Evolutionary conservation across 2,329 filamentous ascomycete genomes (phyloP), one percentile per base, ranked within the genome.

Genomic region (Colletotrichum lupini): DNA sequence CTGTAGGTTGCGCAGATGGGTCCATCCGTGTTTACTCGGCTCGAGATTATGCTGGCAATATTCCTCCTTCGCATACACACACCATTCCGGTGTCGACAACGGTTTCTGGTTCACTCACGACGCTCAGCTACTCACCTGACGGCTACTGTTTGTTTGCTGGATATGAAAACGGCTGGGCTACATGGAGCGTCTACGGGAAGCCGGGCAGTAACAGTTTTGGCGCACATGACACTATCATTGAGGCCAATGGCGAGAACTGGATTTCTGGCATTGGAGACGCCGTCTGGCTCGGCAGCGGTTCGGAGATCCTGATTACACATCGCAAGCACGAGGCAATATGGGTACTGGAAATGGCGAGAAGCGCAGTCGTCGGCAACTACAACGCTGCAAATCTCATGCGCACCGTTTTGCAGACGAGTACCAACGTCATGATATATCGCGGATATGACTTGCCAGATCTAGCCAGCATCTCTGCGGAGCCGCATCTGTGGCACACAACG

Each of bases 121-220:
- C 92, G 35, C 83, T 99, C 76, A 91, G 85, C 73, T 99, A 98
- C 84, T 98, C 97, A 1, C 95, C 96, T 0, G 97, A 99, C 81
- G 97, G 97, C 22, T 98, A 98, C 81, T 98, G 95, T 81, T 88
- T 99, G 9, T 98, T 99, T 82, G 95, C 93, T 56, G 97, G 96
- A 1, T 98, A 96, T 79, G 92, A 97, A 78, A 92, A 92, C 72
- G 97, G 97, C 0, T 99, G 97, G 97, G 93, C 94, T 5, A 96
- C 92, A 59, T 99, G 96, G 96, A 98, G 96, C 81, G 97, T 98
- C 49, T 99, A 97, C 82, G 97, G 97, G 42, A 98, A 98, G 82
- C 89, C 93, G 2, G 92, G 95, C 16, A 95, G 93, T 68, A 94
- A 91, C 77, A 98, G 94, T 79, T 98, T 98, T 80, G 87, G 89